A percentile compares a stretch with the other conserved stretches of the same genome.
phyloP scores from a whole-genome alignment of 148 eudicot genomes.

The Bassia scoparia region DNA sequence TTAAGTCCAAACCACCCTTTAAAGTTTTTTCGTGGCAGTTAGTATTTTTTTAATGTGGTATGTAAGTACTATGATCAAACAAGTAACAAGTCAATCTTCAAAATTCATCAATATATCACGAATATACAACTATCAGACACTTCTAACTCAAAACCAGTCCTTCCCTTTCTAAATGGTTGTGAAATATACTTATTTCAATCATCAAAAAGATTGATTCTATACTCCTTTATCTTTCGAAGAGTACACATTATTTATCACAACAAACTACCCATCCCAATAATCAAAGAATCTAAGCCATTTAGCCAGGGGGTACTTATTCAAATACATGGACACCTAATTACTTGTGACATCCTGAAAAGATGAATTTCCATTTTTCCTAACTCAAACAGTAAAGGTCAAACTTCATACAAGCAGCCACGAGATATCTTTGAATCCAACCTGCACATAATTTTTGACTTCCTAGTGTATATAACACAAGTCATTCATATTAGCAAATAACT shows the following conservation, averaged over 20 bases:
- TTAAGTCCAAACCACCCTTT: not conserved
- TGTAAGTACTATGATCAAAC: not conserved
- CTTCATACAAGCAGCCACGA: not conserved
- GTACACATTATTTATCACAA: not conserved
- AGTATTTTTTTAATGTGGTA: not conserved
- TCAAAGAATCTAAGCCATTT: not conserved
- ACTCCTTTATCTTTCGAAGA: not conserved
- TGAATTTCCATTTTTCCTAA: no score
- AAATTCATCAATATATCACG: no score
- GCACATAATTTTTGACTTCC: not conserved
- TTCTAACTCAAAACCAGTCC: not conserved
- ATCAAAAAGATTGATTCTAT: not conserved
- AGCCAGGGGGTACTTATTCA: not conserved
- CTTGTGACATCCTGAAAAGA: no score
- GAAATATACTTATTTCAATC: not conserved
- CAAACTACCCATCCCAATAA: not conserved
- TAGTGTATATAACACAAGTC: not conserved
- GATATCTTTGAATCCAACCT: not conserved
- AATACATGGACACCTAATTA: not conserved
- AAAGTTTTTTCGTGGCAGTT: not conserved
- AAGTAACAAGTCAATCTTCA: not conserved
- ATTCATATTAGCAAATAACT: not conserved
- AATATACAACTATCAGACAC: not conserved
- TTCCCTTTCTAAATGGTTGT: not conserved
- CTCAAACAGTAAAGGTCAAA: not conserved